phyloP scores from a whole-genome alignment of 1,284 basidiomycete species.

The Thelephora terrestris region DNA sequence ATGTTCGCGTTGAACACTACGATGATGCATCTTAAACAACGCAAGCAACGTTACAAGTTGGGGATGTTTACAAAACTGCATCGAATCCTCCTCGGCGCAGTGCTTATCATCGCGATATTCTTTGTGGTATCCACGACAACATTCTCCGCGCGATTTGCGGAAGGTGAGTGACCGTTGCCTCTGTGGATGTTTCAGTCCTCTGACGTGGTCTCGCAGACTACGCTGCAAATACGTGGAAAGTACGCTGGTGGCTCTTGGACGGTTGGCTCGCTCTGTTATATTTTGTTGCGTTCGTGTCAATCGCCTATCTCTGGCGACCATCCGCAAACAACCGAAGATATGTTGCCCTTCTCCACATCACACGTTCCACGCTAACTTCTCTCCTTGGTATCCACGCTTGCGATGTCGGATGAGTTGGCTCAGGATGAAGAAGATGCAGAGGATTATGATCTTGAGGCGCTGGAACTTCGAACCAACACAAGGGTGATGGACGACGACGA shows the following conservation, averaged over 20 bases:
- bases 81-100: slow-evolving; percentile 78
- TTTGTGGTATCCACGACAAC: slow-evolving; percentile 89
- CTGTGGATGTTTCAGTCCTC: background rate
- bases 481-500: slow-evolving; percentile 48
- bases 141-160: slow-evolving; percentile 83
- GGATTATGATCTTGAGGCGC: slow-evolving; percentile 81
- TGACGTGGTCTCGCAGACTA: slow-evolving; percentile 50
- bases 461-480: slow-evolving; percentile 39
- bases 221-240: slow-evolving; percentile 87
- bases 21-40: slow-evolving; percentile 71
- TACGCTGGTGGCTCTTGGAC: slow-evolving; percentile 93
- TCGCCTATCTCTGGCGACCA: slow-evolving; percentile 92
- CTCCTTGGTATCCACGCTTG: slow-evolving; percentile 43
- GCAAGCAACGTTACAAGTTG: slow-evolving; percentile 84
- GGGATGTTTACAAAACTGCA: slow-evolving; percentile 82
- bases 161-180: slow-evolving; percentile 42
- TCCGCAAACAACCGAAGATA: slow-evolving; percentile 88
- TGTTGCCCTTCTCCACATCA: slow-evolving; percentile 22
- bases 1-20: slow-evolving; percentile 84
- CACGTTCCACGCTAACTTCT: slow-evolving; percentile 18
- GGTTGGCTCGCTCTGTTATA: slow-evolving; percentile 91
- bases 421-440: slow-evolving; percentile 90
- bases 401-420: slow-evolving; percentile 78
- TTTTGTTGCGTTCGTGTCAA: slow-evolving; percentile 68
- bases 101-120: slow-evolving; percentile 79